Percentiles rank a stretch among this genome's conserved stretches.
phyloP scores from a whole-genome alignment of 2,329 filamentous ascomycete genomes.

The Lachnellula hyalina region DNA sequence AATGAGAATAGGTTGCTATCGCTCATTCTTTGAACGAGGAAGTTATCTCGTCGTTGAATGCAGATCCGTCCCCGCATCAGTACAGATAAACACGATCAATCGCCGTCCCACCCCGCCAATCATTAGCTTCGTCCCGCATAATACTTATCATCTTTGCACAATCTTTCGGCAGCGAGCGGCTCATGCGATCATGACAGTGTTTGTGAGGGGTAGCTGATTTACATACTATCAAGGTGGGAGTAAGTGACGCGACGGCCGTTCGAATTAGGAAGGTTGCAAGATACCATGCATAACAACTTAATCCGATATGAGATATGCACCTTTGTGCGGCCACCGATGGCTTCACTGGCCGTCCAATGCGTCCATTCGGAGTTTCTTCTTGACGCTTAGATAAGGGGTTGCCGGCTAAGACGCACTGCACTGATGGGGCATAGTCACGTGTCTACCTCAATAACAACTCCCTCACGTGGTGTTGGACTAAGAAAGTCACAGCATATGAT shows the following conservation, averaged over 20 bases:
- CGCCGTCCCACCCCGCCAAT: background rate
- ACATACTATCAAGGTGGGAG: background rate
- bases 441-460: no score
- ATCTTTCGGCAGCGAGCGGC: background rate
- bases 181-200: no score
- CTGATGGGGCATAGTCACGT: no score
- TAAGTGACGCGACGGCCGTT: background rate
- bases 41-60: background rate
- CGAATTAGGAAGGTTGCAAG: background rate
- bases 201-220: background rate
- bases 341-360: background rate
- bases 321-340: background rate
- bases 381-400: no score
- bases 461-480: no score
- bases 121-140: background rate
- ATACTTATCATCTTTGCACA: background rate
- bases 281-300: background rate
- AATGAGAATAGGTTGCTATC: background rate
- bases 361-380: no score
- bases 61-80: background rate
- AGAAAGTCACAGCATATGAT: no score
- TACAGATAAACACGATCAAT: background rate
- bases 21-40: background rate
- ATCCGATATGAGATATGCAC: background rate
- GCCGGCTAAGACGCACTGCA: no score